Conservation (phyloP, 306 rosid species). For the Cicer chorassanicum region DNA sequence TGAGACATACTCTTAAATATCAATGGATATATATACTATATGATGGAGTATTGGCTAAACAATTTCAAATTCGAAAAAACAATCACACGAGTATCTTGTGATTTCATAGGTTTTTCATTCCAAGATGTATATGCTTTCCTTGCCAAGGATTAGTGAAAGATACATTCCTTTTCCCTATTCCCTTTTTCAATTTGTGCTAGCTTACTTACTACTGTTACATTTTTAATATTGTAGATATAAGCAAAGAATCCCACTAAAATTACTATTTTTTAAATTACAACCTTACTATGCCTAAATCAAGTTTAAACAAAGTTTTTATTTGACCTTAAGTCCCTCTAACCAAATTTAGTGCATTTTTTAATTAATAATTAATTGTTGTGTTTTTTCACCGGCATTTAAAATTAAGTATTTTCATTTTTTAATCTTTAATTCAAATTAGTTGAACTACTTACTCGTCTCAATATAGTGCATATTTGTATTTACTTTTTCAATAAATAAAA, state of each 20-base stretch:
- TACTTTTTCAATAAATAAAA: background rate
- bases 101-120: constrained; percentile 16
- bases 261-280: background rate
- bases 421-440: no score
- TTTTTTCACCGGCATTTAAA: no score
- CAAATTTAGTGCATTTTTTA: constrained; percentile 10
- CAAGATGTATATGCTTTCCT: constrained; percentile 46
- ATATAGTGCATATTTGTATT: background rate
- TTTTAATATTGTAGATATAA: background rate
- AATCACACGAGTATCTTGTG: background rate
- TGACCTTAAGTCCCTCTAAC: constrained; percentile 19
- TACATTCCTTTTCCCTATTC: constrained; percentile 43
- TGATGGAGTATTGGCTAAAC: background rate
- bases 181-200: constrained; percentile 2
- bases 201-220: constrained; percentile 1
- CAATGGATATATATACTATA: background rate
- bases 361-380: constrained; percentile 6
- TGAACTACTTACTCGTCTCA: no score
- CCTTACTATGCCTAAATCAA: background rate
- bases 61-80: background rate
- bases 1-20: constrained; percentile 26
- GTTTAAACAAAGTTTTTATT: constrained; percentile 15
- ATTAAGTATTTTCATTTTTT: no score
- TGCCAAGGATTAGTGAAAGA: constrained; percentile 41
- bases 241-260: constrained; percentile 42